A percentile compares a stretch with the other conserved stretches of the same genome.
These are phyloP conservation scores for Fusarium verrucosum DNA, from an alignment of 2,329 filamentous ascomycete species.

Conservation along the genomic window DNA sequence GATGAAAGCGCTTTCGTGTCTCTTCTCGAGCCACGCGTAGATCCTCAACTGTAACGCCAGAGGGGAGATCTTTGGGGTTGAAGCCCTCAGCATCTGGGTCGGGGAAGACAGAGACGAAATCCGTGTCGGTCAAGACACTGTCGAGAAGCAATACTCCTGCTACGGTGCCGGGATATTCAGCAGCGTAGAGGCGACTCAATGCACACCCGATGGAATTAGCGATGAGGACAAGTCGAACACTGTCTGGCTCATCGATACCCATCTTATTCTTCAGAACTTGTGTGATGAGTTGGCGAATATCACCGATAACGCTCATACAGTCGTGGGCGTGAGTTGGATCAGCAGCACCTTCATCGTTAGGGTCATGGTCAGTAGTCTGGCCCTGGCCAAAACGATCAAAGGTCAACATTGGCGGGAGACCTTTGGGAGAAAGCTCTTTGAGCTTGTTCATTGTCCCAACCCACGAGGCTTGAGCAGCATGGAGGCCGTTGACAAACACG, in stretches of 20 bases:
- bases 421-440: not conserved
- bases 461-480: constrained; percentile 35
- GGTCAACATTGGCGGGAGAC: constrained; percentile 55
- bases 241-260: not conserved
- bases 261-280: constrained; percentile 17
- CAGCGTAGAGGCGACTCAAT: constrained; percentile 61
- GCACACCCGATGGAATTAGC: constrained; percentile 40
- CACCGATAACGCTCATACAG: constrained; percentile 48
- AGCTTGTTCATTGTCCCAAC: constrained; percentile 14
- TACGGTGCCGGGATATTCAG: constrained; percentile 56
- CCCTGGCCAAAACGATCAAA: constrained; percentile 70
- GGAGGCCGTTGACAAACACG: constrained; percentile 41
- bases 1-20: constrained; percentile 33
- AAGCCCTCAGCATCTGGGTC: constrained; percentile 61
- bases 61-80: constrained; percentile 45
- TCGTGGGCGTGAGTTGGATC: constrained; percentile 58
- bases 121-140: constrained; percentile 65
- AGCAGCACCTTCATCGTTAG: constrained; percentile 52
- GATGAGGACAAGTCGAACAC: constrained; percentile 17
- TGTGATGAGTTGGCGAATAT: constrained; percentile 31
- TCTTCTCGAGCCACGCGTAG: constrained; percentile 20
- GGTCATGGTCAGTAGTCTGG: constrained; percentile 53
- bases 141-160: constrained; percentile 63
- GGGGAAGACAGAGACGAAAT: constrained; percentile 64
- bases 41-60: constrained; percentile 11